Conservation (phyloP, 768 basidiomycete species). For the Trametes villosa region DNA sequence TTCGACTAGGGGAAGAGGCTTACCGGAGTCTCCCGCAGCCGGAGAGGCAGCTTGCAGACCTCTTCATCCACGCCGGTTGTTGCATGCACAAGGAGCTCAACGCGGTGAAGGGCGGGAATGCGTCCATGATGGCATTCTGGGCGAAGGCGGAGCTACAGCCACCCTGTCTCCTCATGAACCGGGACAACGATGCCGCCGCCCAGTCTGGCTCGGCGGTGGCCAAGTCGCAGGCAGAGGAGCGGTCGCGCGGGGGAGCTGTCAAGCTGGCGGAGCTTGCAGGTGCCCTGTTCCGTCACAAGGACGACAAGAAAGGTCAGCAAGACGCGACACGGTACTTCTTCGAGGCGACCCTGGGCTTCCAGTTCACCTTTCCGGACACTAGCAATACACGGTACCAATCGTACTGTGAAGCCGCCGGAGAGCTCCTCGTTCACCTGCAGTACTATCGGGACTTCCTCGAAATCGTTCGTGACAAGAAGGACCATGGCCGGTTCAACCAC, state of each 20-base stretch:
- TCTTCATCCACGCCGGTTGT: constrained; percentile 44
- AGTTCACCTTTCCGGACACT: constrained; percentile 38
- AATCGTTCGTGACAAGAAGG: constrained; percentile 37
- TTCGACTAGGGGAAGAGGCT: constrained; percentile 15
- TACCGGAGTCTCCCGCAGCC: constrained; percentile 20
- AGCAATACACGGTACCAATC: constrained; percentile 43
- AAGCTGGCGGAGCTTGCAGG: constrained; percentile 36
- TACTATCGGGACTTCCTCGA: constrained; percentile 35
- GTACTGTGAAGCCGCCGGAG: constrained; percentile 35
- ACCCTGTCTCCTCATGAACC: constrained; percentile 18
- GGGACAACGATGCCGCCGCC: constrained; percentile 21
- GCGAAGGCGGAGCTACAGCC: not conserved
- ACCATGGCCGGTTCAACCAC: constrained; percentile 33
- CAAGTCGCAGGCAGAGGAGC: constrained; percentile 24
- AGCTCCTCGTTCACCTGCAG: constrained; percentile 31
- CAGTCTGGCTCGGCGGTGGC: constrained; percentile 14
- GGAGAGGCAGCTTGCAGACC: constrained; percentile 23
- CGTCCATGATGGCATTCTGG: constrained; percentile 19
- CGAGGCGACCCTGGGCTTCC: constrained; percentile 26
- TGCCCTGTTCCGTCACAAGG: constrained; percentile 39
- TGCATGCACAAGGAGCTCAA: constrained; percentile 47
- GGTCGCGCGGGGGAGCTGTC: constrained; percentile 30
- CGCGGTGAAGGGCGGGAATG: constrained; percentile 36
- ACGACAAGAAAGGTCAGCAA: constrained; percentile 41
- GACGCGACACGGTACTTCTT: constrained; percentile 34